These are phyloP conservation scores for Xylaria cubensis DNA, from an alignment of 495 filamentous ascomycete genomes.

Conservation along the genomic window DNA sequence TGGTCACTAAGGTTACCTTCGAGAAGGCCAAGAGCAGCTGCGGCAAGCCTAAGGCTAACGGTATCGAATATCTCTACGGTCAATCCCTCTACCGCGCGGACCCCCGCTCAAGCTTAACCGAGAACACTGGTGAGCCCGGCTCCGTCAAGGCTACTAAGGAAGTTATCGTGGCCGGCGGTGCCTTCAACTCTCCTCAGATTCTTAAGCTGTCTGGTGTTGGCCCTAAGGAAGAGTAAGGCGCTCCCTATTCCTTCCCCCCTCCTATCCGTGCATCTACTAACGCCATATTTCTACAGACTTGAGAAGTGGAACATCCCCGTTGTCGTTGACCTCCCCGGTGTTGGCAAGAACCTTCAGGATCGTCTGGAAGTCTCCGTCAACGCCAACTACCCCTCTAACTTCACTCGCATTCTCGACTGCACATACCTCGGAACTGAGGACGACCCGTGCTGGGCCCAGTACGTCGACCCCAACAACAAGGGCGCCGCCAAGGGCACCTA, in stretches of 20 bases:
- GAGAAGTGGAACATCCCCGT: conserved; percentile 53
- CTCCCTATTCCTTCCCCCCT: neutral
- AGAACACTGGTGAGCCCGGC: conserved; percentile 48
- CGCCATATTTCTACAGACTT: neutral
- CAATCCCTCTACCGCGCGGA: conserved; percentile 65
- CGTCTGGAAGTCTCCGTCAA: conserved; percentile 63
- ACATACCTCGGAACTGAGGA: conserved; percentile 48
- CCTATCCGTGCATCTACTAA: neutral
- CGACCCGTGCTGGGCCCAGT: conserved; percentile 59
- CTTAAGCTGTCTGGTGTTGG: conserved; percentile 71
- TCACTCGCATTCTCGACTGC: conserved; percentile 53
- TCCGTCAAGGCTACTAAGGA: conserved; percentile 60
- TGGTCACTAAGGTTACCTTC: conserved; percentile 68
- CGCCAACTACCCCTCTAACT: conserved; percentile 50
- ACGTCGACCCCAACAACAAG: conserved; percentile 27
- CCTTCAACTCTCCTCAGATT: conserved; percentile 67
- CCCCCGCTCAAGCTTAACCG: conserved; percentile 43
- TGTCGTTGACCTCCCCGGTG: conserved; percentile 61
- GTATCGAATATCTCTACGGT: conserved; percentile 69
- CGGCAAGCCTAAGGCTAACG: conserved; percentile 57
- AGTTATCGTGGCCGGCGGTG: conserved; percentile 68
- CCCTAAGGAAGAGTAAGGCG: conserved; percentile 51
- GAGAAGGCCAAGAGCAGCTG: conserved; percentile 42
- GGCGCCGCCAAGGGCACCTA: conserved; percentile 56
- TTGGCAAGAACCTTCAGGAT: conserved; percentile 72